These are phyloP conservation scores for Ganoderma leucocontextum DNA, from an alignment of 1,284 basidiomycete species.

Conservation along the genomic window DNA sequence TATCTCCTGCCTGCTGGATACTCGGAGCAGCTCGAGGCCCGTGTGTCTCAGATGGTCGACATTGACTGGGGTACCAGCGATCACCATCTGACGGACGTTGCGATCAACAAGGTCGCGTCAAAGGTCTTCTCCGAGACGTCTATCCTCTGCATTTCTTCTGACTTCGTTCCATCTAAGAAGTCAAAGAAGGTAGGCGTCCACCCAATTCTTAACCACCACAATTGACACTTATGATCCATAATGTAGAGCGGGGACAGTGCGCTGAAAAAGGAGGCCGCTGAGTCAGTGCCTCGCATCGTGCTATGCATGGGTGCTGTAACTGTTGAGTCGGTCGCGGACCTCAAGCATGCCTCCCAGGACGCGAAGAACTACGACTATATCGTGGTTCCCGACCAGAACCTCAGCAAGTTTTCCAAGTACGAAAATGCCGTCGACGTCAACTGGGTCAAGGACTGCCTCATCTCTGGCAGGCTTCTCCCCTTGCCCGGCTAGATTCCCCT, in stretches of 20 bases:
- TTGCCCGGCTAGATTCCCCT: constrained; percentile 15
- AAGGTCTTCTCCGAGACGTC: constrained; percentile 61
- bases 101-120: constrained; percentile 60
- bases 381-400: constrained; percentile 61
- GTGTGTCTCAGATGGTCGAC: constrained; percentile 77
- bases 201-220: background rate
- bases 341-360: constrained; percentile 45
- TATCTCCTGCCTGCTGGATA: constrained; percentile 77
- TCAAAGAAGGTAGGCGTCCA: constrained; percentile 48
- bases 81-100: constrained; percentile 63
- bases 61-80: constrained; percentile 70
- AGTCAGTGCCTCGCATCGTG: constrained; percentile 62
- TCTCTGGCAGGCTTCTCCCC: constrained; percentile 60
- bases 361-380: constrained; percentile 67
- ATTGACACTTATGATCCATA: background rate
- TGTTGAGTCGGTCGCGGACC: constrained; percentile 63
- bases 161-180: constrained; percentile 55
- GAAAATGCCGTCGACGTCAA: constrained; percentile 56
- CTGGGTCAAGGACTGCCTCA: constrained; percentile 87
- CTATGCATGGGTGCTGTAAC: constrained; percentile 76
- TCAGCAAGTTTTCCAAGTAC: constrained; percentile 39
- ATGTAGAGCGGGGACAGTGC: constrained; percentile 25
- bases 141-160: constrained; percentile 64
- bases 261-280: constrained; percentile 41
- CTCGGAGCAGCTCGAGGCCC: constrained; percentile 57